Evolutionary conservation across 2,329 filamentous ascomycete genomes (phyloP), one percentile per base, ranked within the genome.

Genomic region (Ceratocystis cubensis): DNA sequence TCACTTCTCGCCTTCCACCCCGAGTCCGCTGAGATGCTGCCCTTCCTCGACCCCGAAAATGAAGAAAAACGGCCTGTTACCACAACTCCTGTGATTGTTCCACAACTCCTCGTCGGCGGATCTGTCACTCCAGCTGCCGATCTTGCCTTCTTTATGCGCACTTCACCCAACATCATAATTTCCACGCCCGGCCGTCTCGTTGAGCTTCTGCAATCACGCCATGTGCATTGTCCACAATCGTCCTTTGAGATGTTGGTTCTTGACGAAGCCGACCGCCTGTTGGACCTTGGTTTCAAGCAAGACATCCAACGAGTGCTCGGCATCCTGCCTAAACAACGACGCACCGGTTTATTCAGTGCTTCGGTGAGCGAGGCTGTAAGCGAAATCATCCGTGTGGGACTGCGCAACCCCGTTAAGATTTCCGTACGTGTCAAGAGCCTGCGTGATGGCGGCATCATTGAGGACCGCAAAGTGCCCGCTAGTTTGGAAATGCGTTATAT

Each of bases 361-460:
- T 95, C 89, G 72, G 89, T 99, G n/a, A 94, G 88, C 71, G 94
- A 97, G 73, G 94, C 94, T 1, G 89, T 99, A 0, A 87, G 92
- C 69, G 89, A 96, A 73, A 88, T 99, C 65, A 91, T 99, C 64
- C 84, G 92, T 45, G 91, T 96, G 6, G 94, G 94, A 22, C 78
- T 97, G 70, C 83, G 94, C 46, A 97, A 99, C 75, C 94, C 94
- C 0, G 92, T 96, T 72, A 95, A 95, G 73, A 91, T 99, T 69
- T 88, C 89, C 10, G 94, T 97, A 64, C 94, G 93, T 72, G 94
- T 99, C 65, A 94, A 92, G 76, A 85, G 84, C 37, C 73, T 85
- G 76, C 78, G 84, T 78, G 80, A 80, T 22, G 89, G 88, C 22
- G 83, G 83, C 1, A 73, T 82, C 4, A 76, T 85, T 22, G 86